Conservation (phyloP, 2,329 filamentous ascomycete genomes). For the Aspergillus piperis region DNA sequence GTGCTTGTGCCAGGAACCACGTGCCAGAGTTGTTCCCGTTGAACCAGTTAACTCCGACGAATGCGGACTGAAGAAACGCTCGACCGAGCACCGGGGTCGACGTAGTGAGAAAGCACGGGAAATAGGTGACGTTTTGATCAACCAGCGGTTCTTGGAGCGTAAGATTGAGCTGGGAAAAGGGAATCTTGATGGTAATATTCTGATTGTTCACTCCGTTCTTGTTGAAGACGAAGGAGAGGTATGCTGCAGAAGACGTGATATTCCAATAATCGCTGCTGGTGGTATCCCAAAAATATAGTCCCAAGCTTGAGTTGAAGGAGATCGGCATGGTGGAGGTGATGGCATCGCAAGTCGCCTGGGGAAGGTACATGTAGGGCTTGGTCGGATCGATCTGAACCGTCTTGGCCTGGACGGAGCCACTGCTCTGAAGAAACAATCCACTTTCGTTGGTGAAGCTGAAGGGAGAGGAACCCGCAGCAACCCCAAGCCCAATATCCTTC, state of each 20-base stretch:
- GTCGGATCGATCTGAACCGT: constrained; percentile 35
- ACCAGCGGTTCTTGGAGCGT: constrained; percentile 26
- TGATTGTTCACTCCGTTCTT: constrained; percentile 13
- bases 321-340: constrained; percentile 44
- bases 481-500: constrained; percentile 46
- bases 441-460: constrained; percentile 34
- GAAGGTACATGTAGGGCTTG: constrained; percentile 45
- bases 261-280: constrained; percentile 23
- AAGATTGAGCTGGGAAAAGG: constrained; percentile 23
- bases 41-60: constrained; percentile 25
- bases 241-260: constrained; percentile 25
- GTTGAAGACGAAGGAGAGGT: constrained; percentile 26
- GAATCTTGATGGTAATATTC: constrained; percentile 24
- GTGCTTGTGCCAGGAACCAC: constrained; percentile 28
- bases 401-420: constrained; percentile 29
- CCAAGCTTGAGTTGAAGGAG: constrained; percentile 37
- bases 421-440: constrained; percentile 31
- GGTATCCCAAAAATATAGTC: constrained; percentile 48
- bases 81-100: constrained; percentile 23
- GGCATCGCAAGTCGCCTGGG: constrained; percentile 44
- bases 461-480: constrained; percentile 44
- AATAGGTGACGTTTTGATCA: constrained; percentile 20
- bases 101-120: constrained; percentile 22
- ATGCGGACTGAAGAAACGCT: constrained; percentile 28
- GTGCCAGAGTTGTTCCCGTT: constrained; percentile 14